Evolutionary conservation across 106 monocot species (phyloP).

Genomic region (Vanilla planifolia): DNA sequence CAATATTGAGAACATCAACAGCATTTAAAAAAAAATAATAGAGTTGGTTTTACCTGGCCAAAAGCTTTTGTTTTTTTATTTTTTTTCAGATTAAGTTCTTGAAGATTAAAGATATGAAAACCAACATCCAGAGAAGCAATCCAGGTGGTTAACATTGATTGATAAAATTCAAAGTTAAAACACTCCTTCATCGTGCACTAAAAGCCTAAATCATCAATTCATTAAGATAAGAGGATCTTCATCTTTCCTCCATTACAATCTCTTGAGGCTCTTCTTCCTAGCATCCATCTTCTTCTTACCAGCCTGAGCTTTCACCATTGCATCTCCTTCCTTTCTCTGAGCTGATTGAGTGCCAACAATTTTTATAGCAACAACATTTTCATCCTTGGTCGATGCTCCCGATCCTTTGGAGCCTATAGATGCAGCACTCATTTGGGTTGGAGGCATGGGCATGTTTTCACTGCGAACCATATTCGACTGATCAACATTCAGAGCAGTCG

Average conservation of each 20-base stretch:
- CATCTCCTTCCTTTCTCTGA: slow-evolving; percentile 30
- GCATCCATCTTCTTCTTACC: slow-evolving; percentile 93
- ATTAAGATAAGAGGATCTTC: too few relatives aligned
- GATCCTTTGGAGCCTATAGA: slow-evolving; percentile 21
- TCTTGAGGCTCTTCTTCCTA: slow-evolving; percentile 93
- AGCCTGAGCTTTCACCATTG: slow-evolving; percentile 25
- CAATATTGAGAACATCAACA: too few relatives aligned
- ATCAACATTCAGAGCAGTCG: slow-evolving; percentile 72
- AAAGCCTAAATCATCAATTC: too few relatives aligned
- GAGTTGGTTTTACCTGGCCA: too few relatives aligned
- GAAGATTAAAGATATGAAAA: too few relatives aligned
- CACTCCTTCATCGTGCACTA: too few relatives aligned
- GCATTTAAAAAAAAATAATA: too few relatives aligned
- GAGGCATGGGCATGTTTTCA: slow-evolving; percentile 14
- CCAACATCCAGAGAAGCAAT: too few relatives aligned
- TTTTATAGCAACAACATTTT: slow-evolving; percentile 23
- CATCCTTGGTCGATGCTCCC: slow-evolving; percentile 26
- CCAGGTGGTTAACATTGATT: too few relatives aligned
- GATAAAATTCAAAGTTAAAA: too few relatives aligned
- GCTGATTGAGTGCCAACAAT: slow-evolving; percentile 13
- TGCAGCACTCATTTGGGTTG: slow-evolving; percentile 13
- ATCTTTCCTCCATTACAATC: slow-evolving; percentile 49
- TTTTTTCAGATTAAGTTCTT: too few relatives aligned
- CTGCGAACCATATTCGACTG: slow-evolving; percentile 23
- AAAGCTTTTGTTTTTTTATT: too few relatives aligned